phyloP scores from a whole-genome alignment of 257 asterid species.

The Apocynum venetum region DNA sequence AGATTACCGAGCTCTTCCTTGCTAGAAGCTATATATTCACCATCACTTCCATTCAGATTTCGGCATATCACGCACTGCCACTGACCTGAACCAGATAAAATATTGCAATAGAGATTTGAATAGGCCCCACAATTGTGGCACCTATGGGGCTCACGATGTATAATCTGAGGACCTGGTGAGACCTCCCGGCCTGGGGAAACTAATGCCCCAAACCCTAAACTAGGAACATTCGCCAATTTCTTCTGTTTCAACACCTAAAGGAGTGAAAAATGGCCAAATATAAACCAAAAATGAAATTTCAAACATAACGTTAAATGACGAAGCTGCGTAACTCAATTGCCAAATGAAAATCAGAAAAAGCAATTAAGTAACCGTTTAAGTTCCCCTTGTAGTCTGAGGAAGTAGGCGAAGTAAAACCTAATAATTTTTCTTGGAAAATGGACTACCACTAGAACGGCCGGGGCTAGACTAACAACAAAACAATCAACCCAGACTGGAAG shows the following conservation, averaged over 20 bases:
- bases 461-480: neutral
- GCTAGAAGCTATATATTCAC: conserved; percentile 80
- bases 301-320: neutral
- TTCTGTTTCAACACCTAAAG: conserved; percentile 80
- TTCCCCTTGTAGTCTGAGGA: neutral
- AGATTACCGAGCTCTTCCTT: conserved; percentile 73
- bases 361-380: neutral
- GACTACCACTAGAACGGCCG: neutral
- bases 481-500: neutral
- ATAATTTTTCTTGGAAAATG: neutral
- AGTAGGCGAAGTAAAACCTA: neutral
- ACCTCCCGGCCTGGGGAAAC: conserved; percentile 84
- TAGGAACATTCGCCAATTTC: conserved; percentile 73
- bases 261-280: conserved; percentile 1
- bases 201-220: conserved; percentile 91
- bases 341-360: neutral
- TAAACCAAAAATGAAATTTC: conserved; percentile 3
- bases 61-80: conserved; percentile 97
- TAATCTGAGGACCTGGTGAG: conserved; percentile 82
- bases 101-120: conserved; percentile 85
- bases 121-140: conserved; percentile 89
- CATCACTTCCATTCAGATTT: conserved; percentile 81
- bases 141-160: conserved; percentile 88
- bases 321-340: neutral
- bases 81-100: conserved; percentile 87